Base-by-base conservation (phyloP, 192 early-diverging fungal species). In the Cetraspora pellucida region DNA sequence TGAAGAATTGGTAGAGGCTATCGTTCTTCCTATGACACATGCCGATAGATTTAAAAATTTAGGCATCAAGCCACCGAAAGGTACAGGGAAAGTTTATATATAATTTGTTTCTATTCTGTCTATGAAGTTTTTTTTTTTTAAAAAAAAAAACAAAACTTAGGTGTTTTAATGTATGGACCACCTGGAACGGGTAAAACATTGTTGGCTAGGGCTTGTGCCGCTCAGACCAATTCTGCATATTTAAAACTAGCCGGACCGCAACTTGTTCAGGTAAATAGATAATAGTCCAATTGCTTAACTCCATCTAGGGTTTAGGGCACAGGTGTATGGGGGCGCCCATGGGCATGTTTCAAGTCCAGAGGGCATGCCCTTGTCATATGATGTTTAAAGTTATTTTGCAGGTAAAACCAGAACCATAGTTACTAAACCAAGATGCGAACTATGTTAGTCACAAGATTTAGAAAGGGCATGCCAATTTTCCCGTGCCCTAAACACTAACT, bases 241-340 rank as follows among this genome's bases (percentile, higher is more conserved):
- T 83, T 98, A 60, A 99, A 99, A 79, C 86, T 99, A 63, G 97
- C 97, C 3, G 97, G 96, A 0, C 96, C 97, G 14, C 95, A 96
- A 79, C 89, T 98, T 6, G 96, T 98, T 77, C 95, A 97, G 81
- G 87, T 88, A 37, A 58, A 52, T 23, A 52, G 19, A 10, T 54
- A 59, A 3, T 37, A 5, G n/a, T n/a, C n/a, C n/a, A n/a, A 37
- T 30, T 72, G 3, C 14, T 11, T 8, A 57, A 25, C 19, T n/a
- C n/a, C 27, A 19, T 30, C 17, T 72, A 19, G 0, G 37, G 7
- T n/a, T n/a, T n/a, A n/a, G n/a, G n/a, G n/a, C n/a, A n/a, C n/a
- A n/a, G n/a, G n/a, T n/a, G n/a, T n/a, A n/a, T n/a, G n/a, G n/a
- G n/a, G n/a, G n/a, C n/a, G n/a, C n/a, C n/a, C n/a, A n/a, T n/a